Evolutionary conservation across 805 yeast species (phyloP), one percentile per base, ranked within the genome.

Genomic region (Starmerella bombicola): DNA sequence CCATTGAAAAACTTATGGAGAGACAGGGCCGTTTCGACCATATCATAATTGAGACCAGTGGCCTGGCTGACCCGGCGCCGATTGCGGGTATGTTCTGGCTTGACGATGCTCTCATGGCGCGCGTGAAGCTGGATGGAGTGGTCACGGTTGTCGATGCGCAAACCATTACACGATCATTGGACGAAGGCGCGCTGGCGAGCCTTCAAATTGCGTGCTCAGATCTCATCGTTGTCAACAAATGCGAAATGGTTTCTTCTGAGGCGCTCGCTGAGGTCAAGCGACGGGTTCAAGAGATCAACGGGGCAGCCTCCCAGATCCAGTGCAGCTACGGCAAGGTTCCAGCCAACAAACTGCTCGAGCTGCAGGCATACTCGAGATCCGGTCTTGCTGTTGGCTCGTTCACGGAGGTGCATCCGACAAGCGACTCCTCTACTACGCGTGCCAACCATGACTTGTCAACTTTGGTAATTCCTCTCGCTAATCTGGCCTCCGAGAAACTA

Each of bases 51-150:
- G 98, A 91, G 56, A 91, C 98, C 0, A 84, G 95, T 0, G 98
- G 98, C 0, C 70, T 91, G 13, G 98, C 98, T 0, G 97, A 91
- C 56, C 98, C 98, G 0, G 96, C 86, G 0, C 97, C 97, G 0
- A 84, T 91, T 21, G 95, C 96, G 4, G 74, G 77, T 48, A 88
- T 88, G 95, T 91, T 91, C 61, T 91, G 98, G 98, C 68, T 86
- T 23, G 98, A 91, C 58, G 88, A 82, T 19, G 96, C 86, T 0
- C 65, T 91, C 43, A 70, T 78, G 13, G 77, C 94, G 3, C 78
- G 76, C 50, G 84, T 91, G 2, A 81, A 82, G 57, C 78, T 91
- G 24, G 97, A 88, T 59, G 95, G 95, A 0, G 83, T 88, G 4
- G 71, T 91, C 12, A 80, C 95, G 0, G 96, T 88, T 2, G 65